Base-by-base conservation (phyloP, 1,284 basidiomycete genomes). In the Phellinidium pouzarii region DNA sequence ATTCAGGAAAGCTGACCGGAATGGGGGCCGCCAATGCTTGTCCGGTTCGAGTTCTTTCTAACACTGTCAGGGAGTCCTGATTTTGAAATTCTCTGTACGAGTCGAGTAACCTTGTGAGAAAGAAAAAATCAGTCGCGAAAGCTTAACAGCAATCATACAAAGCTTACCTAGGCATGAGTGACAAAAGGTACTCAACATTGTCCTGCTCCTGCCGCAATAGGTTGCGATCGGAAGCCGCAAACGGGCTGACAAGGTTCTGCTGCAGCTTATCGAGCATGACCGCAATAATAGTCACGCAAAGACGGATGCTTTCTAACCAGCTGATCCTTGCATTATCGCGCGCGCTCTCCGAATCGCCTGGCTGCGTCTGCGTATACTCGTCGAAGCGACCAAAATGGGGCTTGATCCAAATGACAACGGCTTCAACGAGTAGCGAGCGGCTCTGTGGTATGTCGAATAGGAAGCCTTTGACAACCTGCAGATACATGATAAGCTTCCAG, bases 321-420 rank as follows among this genome's bases (percentile, higher is more conserved):
- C 76, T 77, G 25, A 96, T 77, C n/a, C 90, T 78, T 8, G 87
- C 85, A 4, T 78, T 74, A 65, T 95, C 90, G 50, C 79, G 78
- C 19, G 72, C 74, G 20, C 64, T 67, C 46, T 91, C 86, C 4
- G 78, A 70, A 57, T 91, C 90, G 52, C 76, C 80, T 0, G 76
- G 68, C 47, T 73, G 72, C 2, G 76, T 76, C 60, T 82, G 79
- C 40, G 76, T 67, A 63, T 82, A 87, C 64, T 92, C 89, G 58
- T 96, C 92, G 63, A 88, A 96, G 17, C 79, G 76, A n/a, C 94
- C 94, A 59, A 98, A 89, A 65, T 95, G 87, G 0, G 94, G 93
- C 63, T 94, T 95, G 60, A 98, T 86, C 93, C 94, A 97, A 20
- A 87, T 79, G 3, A 94, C 84, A 34, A 98, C 81, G 25, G 87